Base-by-base conservation (phyloP, 169 alveolate species). In the Fabrea salina region DNA sequence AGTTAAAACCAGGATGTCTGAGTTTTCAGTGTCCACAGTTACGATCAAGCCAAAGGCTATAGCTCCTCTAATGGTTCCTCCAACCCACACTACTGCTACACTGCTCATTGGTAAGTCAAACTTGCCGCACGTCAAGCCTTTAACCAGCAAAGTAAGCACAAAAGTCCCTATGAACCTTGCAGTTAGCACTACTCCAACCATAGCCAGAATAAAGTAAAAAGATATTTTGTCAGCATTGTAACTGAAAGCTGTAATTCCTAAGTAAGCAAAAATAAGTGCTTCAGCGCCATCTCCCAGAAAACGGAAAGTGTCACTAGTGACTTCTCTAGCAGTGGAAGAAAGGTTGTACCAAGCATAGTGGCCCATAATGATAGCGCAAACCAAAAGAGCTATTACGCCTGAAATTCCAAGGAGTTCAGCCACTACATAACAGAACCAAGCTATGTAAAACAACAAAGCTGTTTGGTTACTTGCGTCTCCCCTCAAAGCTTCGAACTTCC, bases 31-130 rank as follows among this genome's bases (percentile, higher is more conserved):
- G 35, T 43, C 39, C 7, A 39, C 51, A 19, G 66, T 70, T 25
- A 70, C 4, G 22, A 74, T 40, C 22, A 83, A 78, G 3, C 81
- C 89, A 51, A 83, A 83, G 7, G 83, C 72, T 6, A 83, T 68
- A 5, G 84, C 89, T 11, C 89, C 89, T 7, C 89, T 59, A n/a
- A 78, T 68, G 59, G 75, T 58, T 13, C 89, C 89, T 47, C 84
- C 85, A 30, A 83, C 53, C 53, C 72, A 83, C 30, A 78, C 71
- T n/a, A 83, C 57, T 25, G 82, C 80, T 47, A 67, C 41, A 53
- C 54, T 33, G 39, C 54, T 74, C 19, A 47, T 22, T 1, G 25
- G 25, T 13, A 70, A 25, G 4, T 70, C 37, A 44, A 44, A 49
- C 47, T 25, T 70, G 41, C 66, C 79, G 5, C 66, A 22, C n/a